These are phyloP conservation scores for Entomortierella beljakovae DNA, from an alignment of 192 early-diverging fungal species.

Conservation along the genomic window DNA sequence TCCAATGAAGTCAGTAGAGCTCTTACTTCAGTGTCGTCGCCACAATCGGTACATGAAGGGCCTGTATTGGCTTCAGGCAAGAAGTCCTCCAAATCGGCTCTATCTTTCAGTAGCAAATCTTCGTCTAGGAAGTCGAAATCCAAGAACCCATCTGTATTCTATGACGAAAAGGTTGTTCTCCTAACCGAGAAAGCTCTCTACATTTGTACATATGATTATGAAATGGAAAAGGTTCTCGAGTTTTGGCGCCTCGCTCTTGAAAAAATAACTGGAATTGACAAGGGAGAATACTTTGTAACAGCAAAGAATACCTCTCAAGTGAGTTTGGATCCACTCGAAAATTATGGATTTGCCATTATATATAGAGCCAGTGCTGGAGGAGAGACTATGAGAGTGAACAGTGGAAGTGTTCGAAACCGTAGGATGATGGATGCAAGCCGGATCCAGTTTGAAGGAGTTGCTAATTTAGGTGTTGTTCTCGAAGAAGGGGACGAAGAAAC, in stretches of 20 bases:
- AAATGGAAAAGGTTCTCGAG: constrained; percentile 74
- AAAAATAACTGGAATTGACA: constrained; percentile 65
- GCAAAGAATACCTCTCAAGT: constrained; percentile 4
- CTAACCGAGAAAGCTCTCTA: constrained; percentile 74
- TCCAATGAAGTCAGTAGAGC: constrained; percentile 61
- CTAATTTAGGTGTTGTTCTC: constrained; percentile 10
- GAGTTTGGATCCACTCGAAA: constrained; percentile 52
- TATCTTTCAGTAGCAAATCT: not conserved
- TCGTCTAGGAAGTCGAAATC: constrained; percentile 9
- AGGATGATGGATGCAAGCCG: constrained; percentile 20
- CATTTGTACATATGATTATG: constrained; percentile 76
- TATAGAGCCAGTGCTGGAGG: constrained; percentile 58
- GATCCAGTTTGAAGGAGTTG: not conserved
- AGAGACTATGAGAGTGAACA: constrained; percentile 62
- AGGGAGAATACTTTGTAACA: constrained; percentile 58
- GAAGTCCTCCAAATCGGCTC: not conserved
- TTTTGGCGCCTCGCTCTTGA: constrained; percentile 70
- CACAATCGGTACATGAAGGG: constrained; percentile 12
- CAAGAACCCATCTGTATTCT: constrained; percentile 22
- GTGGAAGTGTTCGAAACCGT: constrained; percentile 60
- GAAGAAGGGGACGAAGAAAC: constrained; percentile 11
- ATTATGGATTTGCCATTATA: constrained; percentile 63
- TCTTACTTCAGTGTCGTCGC: constrained; percentile 27
- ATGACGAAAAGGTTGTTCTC: constrained; percentile 74
- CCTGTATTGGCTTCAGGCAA: not conserved